These are phyloP conservation scores for Dactylonectria macrodidyma DNA, from an alignment of 2,329 filamentous ascomycete genomes.

Conservation along the genomic window DNA sequence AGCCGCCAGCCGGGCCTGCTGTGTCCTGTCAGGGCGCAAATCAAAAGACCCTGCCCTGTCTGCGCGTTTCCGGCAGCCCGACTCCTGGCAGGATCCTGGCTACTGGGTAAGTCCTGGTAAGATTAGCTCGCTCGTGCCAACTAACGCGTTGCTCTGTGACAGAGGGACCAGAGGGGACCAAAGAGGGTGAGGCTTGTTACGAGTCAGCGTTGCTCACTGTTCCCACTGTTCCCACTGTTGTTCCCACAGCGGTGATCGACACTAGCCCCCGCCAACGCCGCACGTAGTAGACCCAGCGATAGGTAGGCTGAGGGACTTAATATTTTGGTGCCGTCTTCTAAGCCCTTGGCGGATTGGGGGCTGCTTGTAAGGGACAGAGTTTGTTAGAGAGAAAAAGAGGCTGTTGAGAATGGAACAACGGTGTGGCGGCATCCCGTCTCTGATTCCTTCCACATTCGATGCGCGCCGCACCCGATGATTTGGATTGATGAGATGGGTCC, in stretches of 20 bases:
- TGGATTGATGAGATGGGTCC: constrained; percentile 19
- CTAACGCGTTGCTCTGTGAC: constrained; percentile 20
- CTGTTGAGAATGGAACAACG: neutral
- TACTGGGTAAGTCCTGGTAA: constrained; percentile 5
- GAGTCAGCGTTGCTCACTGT: constrained; percentile 30
- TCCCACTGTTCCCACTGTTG: neutral
- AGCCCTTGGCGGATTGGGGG: neutral
- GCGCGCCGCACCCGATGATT: neutral
- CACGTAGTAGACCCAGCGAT: neutral
- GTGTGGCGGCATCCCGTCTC: neutral
- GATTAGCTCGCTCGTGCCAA: constrained; percentile 15
- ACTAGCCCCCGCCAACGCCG: constrained; percentile 17
- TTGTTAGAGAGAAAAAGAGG: neutral
- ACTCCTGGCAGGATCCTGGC: constrained; percentile 10
- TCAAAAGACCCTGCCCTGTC: constrained; percentile 2
- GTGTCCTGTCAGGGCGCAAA: constrained; percentile 6
- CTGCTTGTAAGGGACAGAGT: too few species aligned
- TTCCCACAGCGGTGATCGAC: constrained; percentile 23
- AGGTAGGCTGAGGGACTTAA: constrained; percentile 10
- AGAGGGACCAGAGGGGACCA: too few species aligned
- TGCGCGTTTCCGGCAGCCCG: constrained; percentile 18
- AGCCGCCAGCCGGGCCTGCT: neutral
- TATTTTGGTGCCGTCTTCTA: neutral
- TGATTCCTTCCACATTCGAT: neutral
- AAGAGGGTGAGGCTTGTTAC: constrained; percentile 3